Conservation (phyloP, 1,139 yeast genomes). For the Debaryomycetaceae sp. region DNA sequence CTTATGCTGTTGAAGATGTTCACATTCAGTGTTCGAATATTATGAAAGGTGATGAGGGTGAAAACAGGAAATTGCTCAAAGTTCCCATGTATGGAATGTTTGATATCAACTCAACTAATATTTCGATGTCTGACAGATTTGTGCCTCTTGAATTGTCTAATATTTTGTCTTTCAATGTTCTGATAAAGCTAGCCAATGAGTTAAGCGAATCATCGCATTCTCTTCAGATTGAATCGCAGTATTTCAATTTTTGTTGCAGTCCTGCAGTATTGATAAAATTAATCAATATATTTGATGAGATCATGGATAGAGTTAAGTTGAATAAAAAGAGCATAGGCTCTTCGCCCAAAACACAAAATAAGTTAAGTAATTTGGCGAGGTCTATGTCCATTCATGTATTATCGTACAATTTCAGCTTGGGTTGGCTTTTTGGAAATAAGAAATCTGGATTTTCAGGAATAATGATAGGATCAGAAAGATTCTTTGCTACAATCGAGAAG, state of each 20-base stretch:
- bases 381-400: constrained; percentile 54
- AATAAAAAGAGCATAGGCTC: not conserved
- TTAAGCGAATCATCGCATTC: constrained; percentile 28
- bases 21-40: constrained; percentile 21
- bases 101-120: constrained; percentile 37
- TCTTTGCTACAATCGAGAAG: constrained; percentile 60
- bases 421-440: constrained; percentile 60
- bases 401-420: constrained; percentile 67
- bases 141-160: constrained; percentile 46
- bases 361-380: not conserved
- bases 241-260: constrained; percentile 55
- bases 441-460: constrained; percentile 59
- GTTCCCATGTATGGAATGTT: constrained; percentile 39
- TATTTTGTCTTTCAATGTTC: constrained; percentile 39
- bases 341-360: not conserved
- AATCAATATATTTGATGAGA: constrained; percentile 19
- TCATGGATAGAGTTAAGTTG: constrained; percentile 2
- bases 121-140: constrained; percentile 33
- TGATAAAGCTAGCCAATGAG: constrained; percentile 36
- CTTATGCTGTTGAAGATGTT: constrained; percentile 32
- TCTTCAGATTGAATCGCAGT: constrained; percentile 57
- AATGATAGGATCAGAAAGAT: constrained; percentile 71
- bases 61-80: constrained; percentile 4
- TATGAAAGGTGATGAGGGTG: constrained; percentile 11
- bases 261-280: constrained; percentile 47